Conservation (phyloP, 805 yeast species). For the Isabelozyma gotoi region DNA sequence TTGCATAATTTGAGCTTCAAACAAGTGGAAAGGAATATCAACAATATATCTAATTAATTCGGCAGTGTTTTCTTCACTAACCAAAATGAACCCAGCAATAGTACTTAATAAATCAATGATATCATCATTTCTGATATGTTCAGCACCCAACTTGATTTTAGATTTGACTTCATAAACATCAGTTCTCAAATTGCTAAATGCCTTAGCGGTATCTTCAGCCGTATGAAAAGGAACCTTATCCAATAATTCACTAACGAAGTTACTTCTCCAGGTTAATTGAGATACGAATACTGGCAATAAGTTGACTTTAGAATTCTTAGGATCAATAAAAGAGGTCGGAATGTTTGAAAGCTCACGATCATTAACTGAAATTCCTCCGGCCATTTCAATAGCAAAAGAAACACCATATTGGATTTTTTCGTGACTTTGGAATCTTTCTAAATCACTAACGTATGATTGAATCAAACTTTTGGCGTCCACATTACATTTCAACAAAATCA, state of each 20-base stretch:
- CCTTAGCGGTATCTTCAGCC: slow-evolving; percentile 24
- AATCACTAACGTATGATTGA: slow-evolving; percentile 66
- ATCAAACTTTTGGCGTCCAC: slow-evolving; percentile 77
- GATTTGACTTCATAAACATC: slow-evolving; percentile 18
- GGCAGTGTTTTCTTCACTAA: slow-evolving; percentile 39
- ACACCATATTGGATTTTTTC: slow-evolving; percentile 68
- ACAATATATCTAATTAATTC: slow-evolving; percentile 53
- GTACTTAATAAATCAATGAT: slow-evolving; percentile 46
- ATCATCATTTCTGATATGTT: slow-evolving; percentile 18
- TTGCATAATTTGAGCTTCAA: slow-evolving; percentile 58
- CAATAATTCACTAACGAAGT: slow-evolving; percentile 33
- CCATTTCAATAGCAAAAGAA: slow-evolving; percentile 88
- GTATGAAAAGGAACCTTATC: slow-evolving; percentile 27
- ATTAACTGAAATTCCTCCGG: slow-evolving; percentile 64
- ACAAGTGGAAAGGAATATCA: slow-evolving; percentile 67
- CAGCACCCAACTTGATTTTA: slow-evolving; percentile 4
- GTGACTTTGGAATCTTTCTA: slow-evolving; percentile 25
- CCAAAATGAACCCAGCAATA: slow-evolving; percentile 35
- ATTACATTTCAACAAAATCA: slow-evolving; percentile 56
- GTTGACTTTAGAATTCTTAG: slow-evolving; percentile 35
- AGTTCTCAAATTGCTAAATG: slow-evolving; percentile 25
- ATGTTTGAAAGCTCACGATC: slow-evolving; percentile 66
- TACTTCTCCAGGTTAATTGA: slow-evolving; percentile 71
- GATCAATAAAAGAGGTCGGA: neutral
- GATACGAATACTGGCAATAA: slow-evolving; percentile 73